These are phyloP conservation scores for Beauveria sp. DNA, from an alignment of 2,329 filamentous ascomycete genomes.

Conservation along the genomic window DNA sequence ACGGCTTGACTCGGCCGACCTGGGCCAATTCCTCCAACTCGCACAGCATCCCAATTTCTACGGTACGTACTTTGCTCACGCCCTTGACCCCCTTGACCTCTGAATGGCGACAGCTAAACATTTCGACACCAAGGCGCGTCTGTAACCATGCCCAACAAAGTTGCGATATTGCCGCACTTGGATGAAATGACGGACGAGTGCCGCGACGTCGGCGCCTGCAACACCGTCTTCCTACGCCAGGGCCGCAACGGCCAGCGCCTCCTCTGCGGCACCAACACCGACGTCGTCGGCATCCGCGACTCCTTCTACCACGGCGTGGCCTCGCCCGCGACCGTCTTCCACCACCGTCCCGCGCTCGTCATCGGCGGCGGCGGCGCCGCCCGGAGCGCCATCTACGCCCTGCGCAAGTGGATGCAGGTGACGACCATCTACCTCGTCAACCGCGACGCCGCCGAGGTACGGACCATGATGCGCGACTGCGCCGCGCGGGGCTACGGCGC, in stretches of 20 bases:
- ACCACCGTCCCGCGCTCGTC: conserved; percentile 59
- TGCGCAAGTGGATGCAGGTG: conserved; percentile 61
- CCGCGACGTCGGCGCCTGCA: conserved; percentile 66
- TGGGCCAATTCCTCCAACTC: conserved; percentile 41
- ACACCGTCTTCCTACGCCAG: conserved; percentile 63
- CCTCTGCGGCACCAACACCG: conserved; percentile 72
- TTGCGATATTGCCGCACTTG: conserved; percentile 64
- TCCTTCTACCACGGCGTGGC: conserved; percentile 54
- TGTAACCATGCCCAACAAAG: conserved; percentile 80
- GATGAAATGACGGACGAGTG: conserved; percentile 68
- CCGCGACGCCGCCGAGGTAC: conserved; percentile 60
- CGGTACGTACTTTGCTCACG: conserved; percentile 31
- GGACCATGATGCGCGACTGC: conserved; percentile 59
- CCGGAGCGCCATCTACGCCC: conserved; percentile 68
- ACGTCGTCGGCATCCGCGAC: conserved; percentile 70
- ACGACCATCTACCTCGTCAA: conserved; percentile 70
- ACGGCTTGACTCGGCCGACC: conserved; percentile 44
- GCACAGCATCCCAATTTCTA: conserved; percentile 53
- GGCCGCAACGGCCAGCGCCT: conserved; percentile 37
- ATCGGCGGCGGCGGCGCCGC: conserved; percentile 73
- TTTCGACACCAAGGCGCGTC: conserved; percentile 44
- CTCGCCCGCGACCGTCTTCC: conserved; percentile 38
- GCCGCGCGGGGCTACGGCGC: conserved; percentile 49
- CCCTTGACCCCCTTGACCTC: no score
- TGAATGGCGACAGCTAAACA: background rate